Evolutionary conservation across 768 basidiomycete genomes (phyloP), one percentile per base, ranked within the genome.

Genomic region (Lactarius pseudohatsudake): DNA sequence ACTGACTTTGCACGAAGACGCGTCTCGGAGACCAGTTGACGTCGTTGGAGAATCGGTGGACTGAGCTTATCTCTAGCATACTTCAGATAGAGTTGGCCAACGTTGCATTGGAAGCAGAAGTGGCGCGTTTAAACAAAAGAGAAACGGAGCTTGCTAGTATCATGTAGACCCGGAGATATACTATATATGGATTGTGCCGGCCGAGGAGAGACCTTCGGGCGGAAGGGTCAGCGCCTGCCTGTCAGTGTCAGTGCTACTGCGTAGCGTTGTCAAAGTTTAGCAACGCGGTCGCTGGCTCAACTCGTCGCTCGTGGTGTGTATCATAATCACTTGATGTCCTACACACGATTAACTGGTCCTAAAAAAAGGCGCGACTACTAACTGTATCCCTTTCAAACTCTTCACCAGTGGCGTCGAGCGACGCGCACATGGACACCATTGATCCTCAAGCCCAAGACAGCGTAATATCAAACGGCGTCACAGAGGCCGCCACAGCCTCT

Each of bases 31-130:
- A 85, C 59, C 92, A 95, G 72, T 79, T 98, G 65, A 90, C 86
- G 34, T 79, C 85, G 10, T 79, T 97, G 66, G 95, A 98, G 77
- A 90, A 85, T 43, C 84, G 88, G 68, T 98, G 96, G 96, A 96
- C 93, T 26, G 92, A 95, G 77, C 81, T 98, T 57, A 88, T 98
- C 64, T 94, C 93, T 62, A 90, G 78, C 61, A 90, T 96, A 55
- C 79, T 98, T 65, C 96, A 98, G 77, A 90, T 97, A 70, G 96
- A 97, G 81, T 88, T 98, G 86, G 96, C 95, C 20, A 96, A 94
- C 75, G 83, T 88, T 50, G 93, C 94, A 32, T 76, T 97, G 75
- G 94, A 95, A 71, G 87, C 81, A 6, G 94, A 97, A 73, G 81
- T 97, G 57, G 84, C 82, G 56, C 77, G 81, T 45, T 76, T 92